phyloP scores from a whole-genome alignment of 2,329 filamentous ascomycete genomes.

The Ascocoryne sarcoides region DNA sequence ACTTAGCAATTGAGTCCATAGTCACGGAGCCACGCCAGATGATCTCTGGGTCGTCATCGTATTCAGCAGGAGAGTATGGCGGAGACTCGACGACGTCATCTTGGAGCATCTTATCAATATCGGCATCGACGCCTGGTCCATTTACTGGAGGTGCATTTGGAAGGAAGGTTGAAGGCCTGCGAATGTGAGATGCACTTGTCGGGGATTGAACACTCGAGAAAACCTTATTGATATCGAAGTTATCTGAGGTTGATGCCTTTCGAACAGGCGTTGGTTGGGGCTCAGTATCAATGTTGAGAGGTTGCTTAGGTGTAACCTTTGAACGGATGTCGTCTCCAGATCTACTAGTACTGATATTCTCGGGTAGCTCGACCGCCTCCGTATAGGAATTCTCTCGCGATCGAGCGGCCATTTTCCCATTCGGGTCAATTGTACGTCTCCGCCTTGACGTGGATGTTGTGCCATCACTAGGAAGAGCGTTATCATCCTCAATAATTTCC shows the following conservation, averaged over 20 bases:
- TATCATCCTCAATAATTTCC: conserved; percentile 75
- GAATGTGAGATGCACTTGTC: conserved; percentile 37
- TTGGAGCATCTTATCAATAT: conserved; percentile 81
- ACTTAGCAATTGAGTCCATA: conserved; percentile 71
- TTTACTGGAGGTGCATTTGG: conserved; percentile 31
- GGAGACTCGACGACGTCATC: conserved; percentile 71
- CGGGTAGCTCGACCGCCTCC: conserved; percentile 26
- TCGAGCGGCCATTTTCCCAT: conserved; percentile 26
- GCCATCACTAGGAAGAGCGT: conserved; percentile 30
- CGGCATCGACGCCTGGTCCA: conserved; percentile 67
- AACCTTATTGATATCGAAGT: conserved; percentile 80
- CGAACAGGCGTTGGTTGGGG: conserved; percentile 11
- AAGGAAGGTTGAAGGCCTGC: conserved; percentile 36
- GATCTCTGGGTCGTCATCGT: conserved; percentile 57
- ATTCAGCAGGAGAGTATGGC: conserved; percentile 74
- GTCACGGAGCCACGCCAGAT: conserved; percentile 69
- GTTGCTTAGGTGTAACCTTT: conserved; percentile 19
- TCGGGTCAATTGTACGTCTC: conserved; percentile 32
- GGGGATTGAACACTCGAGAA: conserved; percentile 79
- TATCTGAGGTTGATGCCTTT: conserved; percentile 19
- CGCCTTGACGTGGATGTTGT: conserved; percentile 27
- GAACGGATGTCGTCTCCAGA: conserved; percentile 22
- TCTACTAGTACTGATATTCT: conserved; percentile 24
- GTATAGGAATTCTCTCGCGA: conserved; percentile 31
- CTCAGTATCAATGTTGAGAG: conserved; percentile 26